These are phyloP conservation scores for Ambrosia artemisiifolia DNA, from an alignment of 129 eudicot species.

Conservation along the genomic window DNA sequence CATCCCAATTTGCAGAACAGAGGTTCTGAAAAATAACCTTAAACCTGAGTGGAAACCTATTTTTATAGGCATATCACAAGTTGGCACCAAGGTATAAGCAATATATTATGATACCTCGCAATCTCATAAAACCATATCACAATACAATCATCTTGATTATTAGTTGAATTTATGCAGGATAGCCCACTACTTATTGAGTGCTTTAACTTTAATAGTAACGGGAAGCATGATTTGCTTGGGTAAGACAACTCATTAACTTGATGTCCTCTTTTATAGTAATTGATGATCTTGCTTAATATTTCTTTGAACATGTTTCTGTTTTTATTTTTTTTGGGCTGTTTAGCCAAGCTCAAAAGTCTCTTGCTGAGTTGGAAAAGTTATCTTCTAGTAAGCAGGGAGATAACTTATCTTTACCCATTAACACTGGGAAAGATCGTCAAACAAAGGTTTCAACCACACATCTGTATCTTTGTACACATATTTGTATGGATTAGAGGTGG, in stretches of 20 bases:
- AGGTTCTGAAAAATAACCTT: conserved; percentile 75
- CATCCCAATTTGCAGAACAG: conserved; percentile 83
- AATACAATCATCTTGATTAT: conserved; percentile 1
- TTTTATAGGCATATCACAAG: conserved; percentile 62
- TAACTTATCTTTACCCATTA: conserved; percentile 47
- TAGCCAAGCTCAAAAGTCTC: conserved; percentile 75
- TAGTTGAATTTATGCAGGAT: conserved; percentile 59
- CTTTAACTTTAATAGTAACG: conserved; percentile 76
- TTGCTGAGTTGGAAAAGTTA: conserved; percentile 62
- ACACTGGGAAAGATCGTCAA: conserved; percentile 48
- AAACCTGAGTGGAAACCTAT: conserved; percentile 80
- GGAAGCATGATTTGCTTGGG: conserved; percentile 91
- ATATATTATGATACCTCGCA: not conserved
- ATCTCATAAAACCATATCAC: not conserved
- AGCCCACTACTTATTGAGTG: conserved; percentile 77
- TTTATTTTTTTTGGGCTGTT: conserved; percentile 7
- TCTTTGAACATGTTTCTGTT: conserved; percentile 14
- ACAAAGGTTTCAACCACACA: conserved; percentile 57
- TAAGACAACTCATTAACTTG: conserved; percentile 30
- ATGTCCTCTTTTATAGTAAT: conserved; percentile 4
- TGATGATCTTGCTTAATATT: conserved; percentile 13
- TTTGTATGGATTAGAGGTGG: not conserved
- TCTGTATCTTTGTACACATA: not conserved
- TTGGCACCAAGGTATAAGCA: conserved; percentile 77
- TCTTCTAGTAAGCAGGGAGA: conserved; percentile 48